These are phyloP conservation scores for Secale cereale DNA, from an alignment of 176 grass and related monocot species.

Conservation along the genomic window DNA sequence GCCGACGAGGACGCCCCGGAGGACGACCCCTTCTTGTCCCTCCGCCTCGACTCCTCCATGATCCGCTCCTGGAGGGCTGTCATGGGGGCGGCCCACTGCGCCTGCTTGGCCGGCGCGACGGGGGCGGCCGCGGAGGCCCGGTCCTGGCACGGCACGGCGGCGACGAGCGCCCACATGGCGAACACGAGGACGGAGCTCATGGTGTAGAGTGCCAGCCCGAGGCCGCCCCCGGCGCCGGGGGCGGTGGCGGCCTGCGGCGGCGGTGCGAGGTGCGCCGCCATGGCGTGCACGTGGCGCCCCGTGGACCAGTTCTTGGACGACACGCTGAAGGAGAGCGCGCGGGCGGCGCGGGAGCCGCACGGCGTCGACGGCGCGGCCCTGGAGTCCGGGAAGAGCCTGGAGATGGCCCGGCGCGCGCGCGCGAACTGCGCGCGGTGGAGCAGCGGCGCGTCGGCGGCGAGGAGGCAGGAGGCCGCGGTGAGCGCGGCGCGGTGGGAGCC, in stretches of 20 bases:
- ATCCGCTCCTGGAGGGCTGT: slow-evolving; percentile 60
- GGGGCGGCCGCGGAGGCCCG: slow-evolving; percentile 9
- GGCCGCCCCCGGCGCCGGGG: slow-evolving; percentile 29
- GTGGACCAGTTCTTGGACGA: slow-evolving; percentile 88
- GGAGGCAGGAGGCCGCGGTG: slow-evolving; percentile 64
- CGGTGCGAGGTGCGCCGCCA: slow-evolving; percentile 64
- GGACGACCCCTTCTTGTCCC: slow-evolving; percentile 43
- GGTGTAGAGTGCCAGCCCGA: slow-evolving; percentile 77
- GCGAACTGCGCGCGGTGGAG: slow-evolving; percentile 49
- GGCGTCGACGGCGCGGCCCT: slow-evolving; percentile 1
- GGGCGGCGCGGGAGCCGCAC: background rate
- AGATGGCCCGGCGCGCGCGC: slow-evolving; percentile 72
- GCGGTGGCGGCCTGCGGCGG: slow-evolving; percentile 12
- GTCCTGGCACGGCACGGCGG: slow-evolving; percentile 70
- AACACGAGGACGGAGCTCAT: slow-evolving; percentile 88
- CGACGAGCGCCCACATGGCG: slow-evolving; percentile 69
- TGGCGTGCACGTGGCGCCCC: slow-evolving; percentile 50
- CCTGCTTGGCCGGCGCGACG: slow-evolving; percentile 52
- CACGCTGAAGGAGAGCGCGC: slow-evolving; percentile 57
- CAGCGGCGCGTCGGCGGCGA: background rate
- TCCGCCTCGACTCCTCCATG: slow-evolving; percentile 58
- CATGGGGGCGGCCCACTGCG: slow-evolving; percentile 71
- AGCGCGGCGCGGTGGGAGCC: slow-evolving; percentile 67
- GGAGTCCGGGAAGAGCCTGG: slow-evolving; percentile 35
- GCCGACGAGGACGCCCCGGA: slow-evolving; percentile 7